phyloP scores from a whole-genome alignment of 192 early-diverging fungal species.

The Coemansia guatemalensis region DNA sequence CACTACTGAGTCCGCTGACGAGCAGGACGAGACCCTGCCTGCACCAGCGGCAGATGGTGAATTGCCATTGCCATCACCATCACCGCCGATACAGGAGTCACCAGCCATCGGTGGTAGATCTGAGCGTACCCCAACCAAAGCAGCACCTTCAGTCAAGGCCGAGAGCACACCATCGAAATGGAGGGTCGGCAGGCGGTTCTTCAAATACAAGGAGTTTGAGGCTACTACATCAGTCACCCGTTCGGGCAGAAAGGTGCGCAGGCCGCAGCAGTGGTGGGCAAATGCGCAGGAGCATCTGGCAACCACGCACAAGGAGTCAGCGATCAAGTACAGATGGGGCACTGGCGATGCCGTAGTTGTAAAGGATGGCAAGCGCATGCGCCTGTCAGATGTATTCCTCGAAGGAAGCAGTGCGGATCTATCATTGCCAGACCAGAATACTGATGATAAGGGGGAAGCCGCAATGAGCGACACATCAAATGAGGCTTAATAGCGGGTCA shows the following conservation, averaged over 20 bases:
- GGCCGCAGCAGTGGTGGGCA: conserved; percentile 50
- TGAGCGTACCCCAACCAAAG: not conserved
- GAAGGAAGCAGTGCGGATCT: conserved; percentile 11
- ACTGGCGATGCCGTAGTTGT: conserved; percentile 35
- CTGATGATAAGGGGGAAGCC: not conserved
- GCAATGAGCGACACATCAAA: not conserved
- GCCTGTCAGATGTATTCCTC: conserved; percentile 29
- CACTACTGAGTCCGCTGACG: no score
- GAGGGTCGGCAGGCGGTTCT: conserved; percentile 10
- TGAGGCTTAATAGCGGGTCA: not conserved
- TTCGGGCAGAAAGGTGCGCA: conserved; percentile 40
- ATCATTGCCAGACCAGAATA: not conserved
- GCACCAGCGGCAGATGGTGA: no score
- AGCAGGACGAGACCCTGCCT: no score
- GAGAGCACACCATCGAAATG: conserved; percentile 18
- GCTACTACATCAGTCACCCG: conserved; percentile 31
- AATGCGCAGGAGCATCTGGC: conserved; percentile 42
- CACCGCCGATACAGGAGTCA: no score
- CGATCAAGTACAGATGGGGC: conserved; percentile 47
- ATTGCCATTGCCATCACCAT: no score
- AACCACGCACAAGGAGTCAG: conserved; percentile 23
- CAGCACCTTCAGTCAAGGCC: not conserved
- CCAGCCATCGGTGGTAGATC: no score
- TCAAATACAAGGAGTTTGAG: conserved; percentile 25
- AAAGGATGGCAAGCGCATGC: conserved; percentile 36